Evolutionary conservation across 768 basidiomycete species (phyloP), one percentile per base, ranked within the genome.

Genomic region (Suillus subluteus): DNA sequence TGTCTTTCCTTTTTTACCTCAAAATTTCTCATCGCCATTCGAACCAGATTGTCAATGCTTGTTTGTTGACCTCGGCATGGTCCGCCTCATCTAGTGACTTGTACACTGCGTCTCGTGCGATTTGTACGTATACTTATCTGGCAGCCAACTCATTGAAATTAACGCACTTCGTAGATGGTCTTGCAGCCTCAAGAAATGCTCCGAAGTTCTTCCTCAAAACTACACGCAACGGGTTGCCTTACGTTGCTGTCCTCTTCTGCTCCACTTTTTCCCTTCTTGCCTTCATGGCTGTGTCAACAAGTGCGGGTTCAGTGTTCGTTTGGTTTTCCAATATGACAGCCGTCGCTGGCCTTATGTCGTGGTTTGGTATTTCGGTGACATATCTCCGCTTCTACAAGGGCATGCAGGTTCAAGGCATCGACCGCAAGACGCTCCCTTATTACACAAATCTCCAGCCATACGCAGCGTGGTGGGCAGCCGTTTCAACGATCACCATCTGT

Each of bases 1-100:
- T 72, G 71, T 58, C 67, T 23, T 71, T 73, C 30, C 23, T 58
- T 37, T 61, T 16, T 4, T 5, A 38, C 37, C 13, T 8, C 38
- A 11, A 40, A 21, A 26, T 52, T 12, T 2, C 35, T 65, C n/a
- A 63, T 71, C 18, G 59, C 52, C 30, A 30, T 32, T 21, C 4
- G 35, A 23, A 8, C 9, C 55, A 91, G 89, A 81, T 94, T 43
- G 92, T 94, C 74, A 95, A 94, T 73, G 92, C 91, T 3, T 88
- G 87, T 74, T 83, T 97, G 15, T 79, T 98, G 68, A 94, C 91
- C 44, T 94, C 94, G 2, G 95, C 96, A 6, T 96, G 92, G 91
- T 97, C 95, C 32, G 95, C 96, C 43, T 94, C 92, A 6, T 90
- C 90, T 26, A 91, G 91, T 75, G 94, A 96, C 75, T 76, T 98